A percentile compares a stretch with the other conserved stretches of the same genome.
Conservation (phyloP, 805 yeast species). For the Priceomyces castillae region DNA sequence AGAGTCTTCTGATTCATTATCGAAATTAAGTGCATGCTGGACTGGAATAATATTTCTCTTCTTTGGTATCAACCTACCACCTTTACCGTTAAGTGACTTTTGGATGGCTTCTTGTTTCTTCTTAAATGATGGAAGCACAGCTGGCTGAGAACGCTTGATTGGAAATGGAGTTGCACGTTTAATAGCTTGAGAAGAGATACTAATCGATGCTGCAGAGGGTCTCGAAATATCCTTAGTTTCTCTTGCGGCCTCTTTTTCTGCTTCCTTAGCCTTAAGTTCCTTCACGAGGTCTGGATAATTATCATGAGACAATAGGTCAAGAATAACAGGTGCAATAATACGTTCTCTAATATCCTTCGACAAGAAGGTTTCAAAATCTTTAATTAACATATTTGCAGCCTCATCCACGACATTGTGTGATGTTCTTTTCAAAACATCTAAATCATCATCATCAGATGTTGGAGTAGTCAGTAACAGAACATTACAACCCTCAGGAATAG, state of each 20-base stretch:
- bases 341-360: conserved; percentile 73
- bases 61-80: conserved; percentile 20
- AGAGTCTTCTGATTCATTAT: conserved; percentile 33
- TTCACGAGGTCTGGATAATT: conserved; percentile 50
- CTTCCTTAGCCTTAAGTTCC: conserved; percentile 32
- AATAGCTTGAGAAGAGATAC: conserved; percentile 11
- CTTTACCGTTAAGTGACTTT: background rate
- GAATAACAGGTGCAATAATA: conserved; percentile 64
- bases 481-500: conserved; percentile 46
- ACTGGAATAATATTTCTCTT: conserved; percentile 44
- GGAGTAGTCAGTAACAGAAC: conserved; percentile 3
- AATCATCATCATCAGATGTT: conserved; percentile 11
- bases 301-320: conserved; percentile 57
- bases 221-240: conserved; percentile 8
- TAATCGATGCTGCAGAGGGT: conserved; percentile 10
- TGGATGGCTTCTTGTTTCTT: conserved; percentile 24
- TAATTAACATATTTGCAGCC: conserved; percentile 55
- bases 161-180: conserved; percentile 26
- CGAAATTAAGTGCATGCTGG: conserved; percentile 53
- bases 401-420: conserved; percentile 47
- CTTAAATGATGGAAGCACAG: conserved; percentile 33
- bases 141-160: conserved; percentile 15
- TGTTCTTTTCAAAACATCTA: conserved; percentile 8
- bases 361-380: conserved; percentile 62
- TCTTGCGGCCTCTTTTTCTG: conserved; percentile 13